A percentile compares a stretch with the other conserved stretches of the same genome.
Conservation (phyloP, 768 basidiomycete species). For the Gloeophyllum trabeum region DNA sequence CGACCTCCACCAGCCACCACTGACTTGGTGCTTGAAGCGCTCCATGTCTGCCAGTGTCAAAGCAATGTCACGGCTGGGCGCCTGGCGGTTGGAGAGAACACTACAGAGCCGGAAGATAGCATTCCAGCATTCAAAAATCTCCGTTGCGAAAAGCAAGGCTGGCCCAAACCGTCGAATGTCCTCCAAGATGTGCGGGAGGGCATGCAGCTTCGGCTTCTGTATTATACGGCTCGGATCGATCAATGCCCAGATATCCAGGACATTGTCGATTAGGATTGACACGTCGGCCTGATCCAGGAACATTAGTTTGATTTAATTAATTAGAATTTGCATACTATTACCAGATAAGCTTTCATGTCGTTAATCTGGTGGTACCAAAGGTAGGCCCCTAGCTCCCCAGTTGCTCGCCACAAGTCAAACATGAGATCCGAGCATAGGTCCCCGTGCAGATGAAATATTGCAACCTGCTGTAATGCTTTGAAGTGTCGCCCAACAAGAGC, state of each 20-base stretch:
- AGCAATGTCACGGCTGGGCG: constrained; percentile 31
- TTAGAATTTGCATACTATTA: constrained; percentile 3
- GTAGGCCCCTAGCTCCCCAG: constrained; percentile 17
- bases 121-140: constrained; percentile 31
- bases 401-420: constrained; percentile 19
- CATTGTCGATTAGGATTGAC: constrained; percentile 6
- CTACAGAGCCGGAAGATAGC: constrained; percentile 28
- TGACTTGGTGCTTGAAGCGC: constrained; percentile 18
- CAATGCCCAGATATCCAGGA: constrained; percentile 12
- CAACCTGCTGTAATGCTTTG: constrained; percentile 12
- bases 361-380: constrained; percentile 20
- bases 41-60: constrained; percentile 18
- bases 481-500: constrained; percentile 15
- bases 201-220: constrained; percentile 21
- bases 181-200: constrained; percentile 17
- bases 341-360: constrained; percentile 16
- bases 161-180: constrained; percentile 24
- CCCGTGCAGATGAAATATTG: constrained; percentile 11
- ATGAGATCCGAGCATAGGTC: constrained; percentile 7
- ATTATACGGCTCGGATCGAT: constrained; percentile 17
- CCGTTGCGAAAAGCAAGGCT: constrained; percentile 21
- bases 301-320: background rate
- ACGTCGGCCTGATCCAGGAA: constrained; percentile 6
- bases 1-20: constrained; percentile 19
- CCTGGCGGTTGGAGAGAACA: constrained; percentile 28